Evolutionary conservation across 1,284 basidiomycete genomes (phyloP), one percentile per base, ranked within the genome.

Genomic region (Coniophora puteana): DNA sequence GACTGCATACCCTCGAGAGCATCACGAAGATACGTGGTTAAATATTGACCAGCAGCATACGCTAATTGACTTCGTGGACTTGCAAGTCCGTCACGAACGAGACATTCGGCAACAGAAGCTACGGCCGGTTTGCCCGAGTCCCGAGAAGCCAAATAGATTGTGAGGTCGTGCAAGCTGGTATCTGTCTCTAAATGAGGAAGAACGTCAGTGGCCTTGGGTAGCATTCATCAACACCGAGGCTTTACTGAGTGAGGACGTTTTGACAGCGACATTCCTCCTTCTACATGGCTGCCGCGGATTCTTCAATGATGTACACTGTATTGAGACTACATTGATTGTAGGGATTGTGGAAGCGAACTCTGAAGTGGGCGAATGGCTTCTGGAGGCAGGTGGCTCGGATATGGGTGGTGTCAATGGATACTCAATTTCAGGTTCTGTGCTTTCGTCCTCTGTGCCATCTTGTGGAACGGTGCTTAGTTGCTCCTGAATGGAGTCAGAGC

Each of bases 391-490:
- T 50, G 73, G 71, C 52, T 86, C 83, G 7, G 85, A 87, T 16
- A 72, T 64, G 3, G 85, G 85, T 20, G 85, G 85, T 0, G 85
- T 89, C 40, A 76, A 65, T 30, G 84, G 83, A 55, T 79, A 86
- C 53, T 78, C 74, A 4, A 73, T 55, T 48, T 80, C 80, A 12
- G 71, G 72, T 36, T 70, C 72, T 34, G 68, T 69, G 20, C 68
- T 71, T 34, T 72, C 66, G 40, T 65, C 58, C 7, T 60, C 54
- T n/a, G 49, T 45, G 25, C 53, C 55, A 32, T 58, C 50, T 28
- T 51, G 44, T 17, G 55, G 46, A 29, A 59, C 44, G 27, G 74
- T 53, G 36, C 59, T n/a, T n/a, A n/a, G n/a, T n/a, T n/a, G 61
- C 42, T 62, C 59, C 36, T 61, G 62, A 27, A 75, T 68, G 21